phyloP scores from a whole-genome alignment of 2,329 filamentous ascomycete genomes.

The Decorospora gaudefroyi region DNA sequence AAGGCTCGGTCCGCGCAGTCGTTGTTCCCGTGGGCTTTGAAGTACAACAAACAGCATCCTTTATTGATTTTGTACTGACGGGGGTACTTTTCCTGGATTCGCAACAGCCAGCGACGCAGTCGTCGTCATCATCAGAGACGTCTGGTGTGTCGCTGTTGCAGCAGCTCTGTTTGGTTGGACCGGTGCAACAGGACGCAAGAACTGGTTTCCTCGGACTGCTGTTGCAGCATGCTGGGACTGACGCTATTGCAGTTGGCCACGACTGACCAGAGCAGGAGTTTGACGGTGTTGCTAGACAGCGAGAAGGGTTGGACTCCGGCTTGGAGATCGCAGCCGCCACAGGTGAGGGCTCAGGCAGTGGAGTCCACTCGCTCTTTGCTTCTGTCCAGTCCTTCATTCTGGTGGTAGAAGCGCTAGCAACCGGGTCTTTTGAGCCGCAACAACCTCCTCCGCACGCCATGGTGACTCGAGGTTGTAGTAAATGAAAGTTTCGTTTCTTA shows the following conservation, averaged over 20 bases:
- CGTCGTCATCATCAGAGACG: neutral
- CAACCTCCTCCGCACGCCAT: conserved; percentile 26
- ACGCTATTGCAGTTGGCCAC: neutral
- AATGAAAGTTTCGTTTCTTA: neutral
- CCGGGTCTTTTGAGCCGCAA: conserved; percentile 10
- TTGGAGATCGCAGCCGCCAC: neutral
- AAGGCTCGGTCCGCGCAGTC: neutral
- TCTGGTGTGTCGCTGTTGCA: neutral
- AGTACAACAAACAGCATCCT: neutral
- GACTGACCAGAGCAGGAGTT: neutral
- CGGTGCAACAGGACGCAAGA: neutral
- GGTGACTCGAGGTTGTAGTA: neutral
- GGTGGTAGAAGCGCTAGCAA: neutral
- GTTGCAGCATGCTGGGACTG: neutral
- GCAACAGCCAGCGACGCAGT: conserved; percentile 6
- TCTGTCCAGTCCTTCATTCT: neutral
- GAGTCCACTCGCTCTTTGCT: no score
- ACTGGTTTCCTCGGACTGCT: neutral
- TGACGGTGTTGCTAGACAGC: neutral
- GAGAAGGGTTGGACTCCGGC: neutral
- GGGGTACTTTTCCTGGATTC: neutral
- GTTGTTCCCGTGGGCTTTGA: neutral
- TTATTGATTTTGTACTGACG: neutral
- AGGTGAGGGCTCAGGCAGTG: no score
- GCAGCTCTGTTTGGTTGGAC: neutral